Evolutionary conservation across 2,329 filamentous ascomycete species (phyloP), one percentile per base, ranked within the genome.

Genomic region (Colletotrichum karsti): DNA sequence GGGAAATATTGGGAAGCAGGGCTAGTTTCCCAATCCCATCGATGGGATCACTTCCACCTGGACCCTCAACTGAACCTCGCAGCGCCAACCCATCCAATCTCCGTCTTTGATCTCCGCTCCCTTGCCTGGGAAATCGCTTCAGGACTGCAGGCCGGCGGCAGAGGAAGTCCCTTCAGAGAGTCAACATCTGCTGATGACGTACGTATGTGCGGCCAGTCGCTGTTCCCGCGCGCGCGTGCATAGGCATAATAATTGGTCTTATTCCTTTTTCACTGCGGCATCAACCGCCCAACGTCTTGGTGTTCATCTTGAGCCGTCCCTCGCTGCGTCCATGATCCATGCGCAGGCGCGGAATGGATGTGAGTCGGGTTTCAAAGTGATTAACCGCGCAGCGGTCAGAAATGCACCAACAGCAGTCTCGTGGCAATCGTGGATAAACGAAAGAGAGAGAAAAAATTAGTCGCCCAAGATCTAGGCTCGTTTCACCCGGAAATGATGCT

Each of bases 401-500:
- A 15, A 33, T 41, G 59, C 46, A 37, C 39, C 24, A 46, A 15
- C 56, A 26, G 28, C 8, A 50, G 12, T n/a, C 46, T 24, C 24
- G 26, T 24, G 58, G 18, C 35, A 46, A 33, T 20, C 26, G 10
- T 53, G 13, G 24, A 18, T n/a, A 24, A 37, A 28, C 42, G 28
- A 28, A 26, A 28, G 26, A n/a, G 20, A 33, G 26, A 15, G 18
- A 39, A 62, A 42, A 50, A 50, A 8, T 33, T 59, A 41, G 33
- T 28, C 48, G 46, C 48, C 50, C 58, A 42, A 63, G 63, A 44
- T 57, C 42, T 67, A 44, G 63, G 35, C 63, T 18, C 51, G 63
- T 67, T 67, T 67, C 63, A 67, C 20, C 44, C 50, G 63, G 63
- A 67, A 46, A 67, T 67, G 58, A 67, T 67, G 60, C 22, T 48